Percentiles rank a stretch among this genome's conserved stretches.
Evolutionary conservation across 192 early-diverging fungal genomes (phyloP).

Genomic region (Rhizophlyctis rosea): DNA sequence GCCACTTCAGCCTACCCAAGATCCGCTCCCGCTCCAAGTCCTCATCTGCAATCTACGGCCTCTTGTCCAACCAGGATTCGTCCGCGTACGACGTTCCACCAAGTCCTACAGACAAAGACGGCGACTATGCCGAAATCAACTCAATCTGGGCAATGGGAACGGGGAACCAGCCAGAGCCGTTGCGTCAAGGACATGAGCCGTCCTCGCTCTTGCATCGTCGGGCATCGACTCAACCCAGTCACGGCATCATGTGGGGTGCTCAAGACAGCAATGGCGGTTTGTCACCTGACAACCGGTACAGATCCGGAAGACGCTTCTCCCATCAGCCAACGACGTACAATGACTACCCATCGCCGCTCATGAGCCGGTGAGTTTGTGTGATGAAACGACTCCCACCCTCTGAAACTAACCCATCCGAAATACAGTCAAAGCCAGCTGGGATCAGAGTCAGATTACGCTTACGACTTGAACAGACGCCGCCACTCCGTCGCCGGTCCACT

Average conservation of each 20-base stretch:
- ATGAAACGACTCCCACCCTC: not conserved
- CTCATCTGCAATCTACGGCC: slow-evolving; percentile 62
- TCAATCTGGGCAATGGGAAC: slow-evolving; percentile 48
- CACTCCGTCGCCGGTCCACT: slow-evolving; percentile 54
- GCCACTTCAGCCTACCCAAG: slow-evolving; percentile 36
- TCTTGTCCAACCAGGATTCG: slow-evolving; percentile 47
- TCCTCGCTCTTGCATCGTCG: slow-evolving; percentile 49
- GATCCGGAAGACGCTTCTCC: slow-evolving; percentile 55
- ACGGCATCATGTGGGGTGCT: slow-evolving; percentile 42
- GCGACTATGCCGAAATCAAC: slow-evolving; percentile 48
- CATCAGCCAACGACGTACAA: slow-evolving; percentile 47
- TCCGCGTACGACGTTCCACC: slow-evolving; percentile 26
- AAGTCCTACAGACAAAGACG: slow-evolving; percentile 42
- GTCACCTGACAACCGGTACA: slow-evolving; percentile 50
- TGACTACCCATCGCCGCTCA: slow-evolving; percentile 30
- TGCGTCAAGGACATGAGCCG: slow-evolving; percentile 8
- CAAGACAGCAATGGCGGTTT: slow-evolving; percentile 15
- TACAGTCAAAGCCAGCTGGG: not conserved
- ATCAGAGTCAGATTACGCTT: slow-evolving; percentile 1
- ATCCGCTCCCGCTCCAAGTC: slow-evolving; percentile 60
- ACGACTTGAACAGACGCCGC: slow-evolving; percentile 35
- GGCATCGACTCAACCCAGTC: slow-evolving; percentile 50
- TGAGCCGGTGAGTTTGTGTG: not conserved
- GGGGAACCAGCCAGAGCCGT: slow-evolving; percentile 17
- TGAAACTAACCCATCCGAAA: not conserved